phyloP scores from a whole-genome alignment of 768 basidiomycete genomes.

The Boletus speciosus region DNA sequence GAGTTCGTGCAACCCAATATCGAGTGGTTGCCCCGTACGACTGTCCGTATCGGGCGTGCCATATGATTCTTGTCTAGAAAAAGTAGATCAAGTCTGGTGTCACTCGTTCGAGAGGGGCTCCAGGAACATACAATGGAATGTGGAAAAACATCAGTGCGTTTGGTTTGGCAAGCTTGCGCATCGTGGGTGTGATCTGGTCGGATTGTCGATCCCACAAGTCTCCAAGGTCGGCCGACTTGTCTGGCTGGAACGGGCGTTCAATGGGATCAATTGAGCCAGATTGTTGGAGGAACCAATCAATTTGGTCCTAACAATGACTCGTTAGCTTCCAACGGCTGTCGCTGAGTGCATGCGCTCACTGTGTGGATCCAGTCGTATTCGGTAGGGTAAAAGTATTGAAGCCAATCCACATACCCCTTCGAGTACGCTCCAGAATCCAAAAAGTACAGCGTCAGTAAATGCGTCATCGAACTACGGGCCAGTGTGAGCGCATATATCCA shows the following conservation, averaged over 20 bases:
- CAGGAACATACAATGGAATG: slow-evolving; percentile 72
- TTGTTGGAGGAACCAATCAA: slow-evolving; percentile 86
- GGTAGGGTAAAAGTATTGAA: slow-evolving; percentile 56
- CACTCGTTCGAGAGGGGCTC: background rate
- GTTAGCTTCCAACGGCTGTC: background rate
- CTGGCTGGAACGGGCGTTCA: slow-evolving; percentile 80
- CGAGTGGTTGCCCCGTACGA: slow-evolving; percentile 56
- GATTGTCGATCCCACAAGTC: slow-evolving; percentile 60
- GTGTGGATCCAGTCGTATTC: slow-evolving; percentile 86
- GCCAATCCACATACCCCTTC: slow-evolving; percentile 54
- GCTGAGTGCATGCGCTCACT: slow-evolving; percentile 34
- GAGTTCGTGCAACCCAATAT: slow-evolving; percentile 61
- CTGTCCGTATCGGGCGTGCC: slow-evolving; percentile 61
- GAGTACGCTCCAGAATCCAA: slow-evolving; percentile 84
- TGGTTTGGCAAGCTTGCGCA: slow-evolving; percentile 73
- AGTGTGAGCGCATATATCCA: slow-evolving; percentile 5
- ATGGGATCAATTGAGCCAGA: slow-evolving; percentile 74
- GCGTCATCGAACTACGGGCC: slow-evolving; percentile 69
- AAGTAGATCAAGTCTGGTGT: background rate
- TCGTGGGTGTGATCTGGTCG: slow-evolving; percentile 55
- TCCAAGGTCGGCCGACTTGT: slow-evolving; percentile 50
- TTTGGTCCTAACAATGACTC: slow-evolving; percentile 50
- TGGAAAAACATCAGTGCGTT: slow-evolving; percentile 99
- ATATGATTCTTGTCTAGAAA: slow-evolving; percentile 70
- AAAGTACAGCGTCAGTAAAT: slow-evolving; percentile 88